Evolutionary conservation across 202 grass and related monocot genomes (phyloP).

Genomic region (Carex arenaria): DNA sequence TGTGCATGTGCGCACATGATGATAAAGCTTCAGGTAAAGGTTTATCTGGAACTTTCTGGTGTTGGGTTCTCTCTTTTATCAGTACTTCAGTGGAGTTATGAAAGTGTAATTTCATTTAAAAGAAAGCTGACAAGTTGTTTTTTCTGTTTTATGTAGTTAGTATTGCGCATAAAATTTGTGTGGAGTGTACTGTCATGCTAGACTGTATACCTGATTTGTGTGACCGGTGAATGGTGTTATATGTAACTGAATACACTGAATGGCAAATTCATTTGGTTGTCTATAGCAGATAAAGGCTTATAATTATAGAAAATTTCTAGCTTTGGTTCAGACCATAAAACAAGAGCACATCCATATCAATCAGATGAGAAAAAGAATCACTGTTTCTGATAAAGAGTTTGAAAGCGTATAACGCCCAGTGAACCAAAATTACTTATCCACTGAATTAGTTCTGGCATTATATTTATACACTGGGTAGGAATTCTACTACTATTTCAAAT

Average conservation of each 20-base stretch:
- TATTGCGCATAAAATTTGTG: neutral
- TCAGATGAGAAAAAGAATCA: neutral
- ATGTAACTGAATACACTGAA: neutral
- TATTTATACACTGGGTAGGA: neutral
- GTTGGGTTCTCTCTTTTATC: neutral
- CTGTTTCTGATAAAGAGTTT: neutral
- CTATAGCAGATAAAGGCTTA: neutral
- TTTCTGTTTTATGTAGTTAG: neutral
- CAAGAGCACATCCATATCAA: neutral
- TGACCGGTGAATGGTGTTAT: neutral
- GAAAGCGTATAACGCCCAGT: neutral
- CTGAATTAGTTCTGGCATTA: neutral
- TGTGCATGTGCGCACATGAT: slow-evolving; percentile 34
- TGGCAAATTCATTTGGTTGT: neutral
- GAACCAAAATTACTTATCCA: neutral
- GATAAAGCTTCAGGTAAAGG: neutral
- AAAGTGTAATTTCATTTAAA: neutral
- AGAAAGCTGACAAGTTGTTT: neutral
- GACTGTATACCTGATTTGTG: neutral
- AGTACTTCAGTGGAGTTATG: neutral
- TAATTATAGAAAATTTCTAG: neutral
- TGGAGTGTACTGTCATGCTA: neutral
- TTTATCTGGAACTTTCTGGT: neutral
- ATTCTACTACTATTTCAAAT: neutral
- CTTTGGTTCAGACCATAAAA: neutral